Base-by-base conservation (phyloP, 2,329 filamentous ascomycete genomes). In the Stagonosporopsis tanaceti region DNA sequence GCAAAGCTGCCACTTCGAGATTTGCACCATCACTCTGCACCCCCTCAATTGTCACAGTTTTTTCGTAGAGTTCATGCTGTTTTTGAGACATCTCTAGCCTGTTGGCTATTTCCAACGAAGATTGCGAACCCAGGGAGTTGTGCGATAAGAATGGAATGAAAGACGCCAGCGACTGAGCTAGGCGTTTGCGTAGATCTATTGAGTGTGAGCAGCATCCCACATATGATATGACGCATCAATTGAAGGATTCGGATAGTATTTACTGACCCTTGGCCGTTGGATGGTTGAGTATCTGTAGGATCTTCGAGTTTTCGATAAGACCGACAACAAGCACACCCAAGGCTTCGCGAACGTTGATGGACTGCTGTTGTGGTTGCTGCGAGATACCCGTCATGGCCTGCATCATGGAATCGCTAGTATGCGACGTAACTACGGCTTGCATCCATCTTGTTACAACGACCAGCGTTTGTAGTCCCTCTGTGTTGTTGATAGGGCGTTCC, bases 271-370 rank as follows among this genome's bases (percentile, higher is more conserved):
- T 86, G 3, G 83, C 82, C 47, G 79, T 76, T 0, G 82, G 79
- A 64, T 80, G 82, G 54, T 80, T 79, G 45, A 91, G 72, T 3
- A 84, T 81, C 41, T 78, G 76, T 4, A 88, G 71, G 11, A 90
- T 81, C 4, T 79, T 77, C 3, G 77, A 75, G 62, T 87, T 89
- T 61, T 91, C 87, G 52, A 85, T 82, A 11, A 89, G 78, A 0
- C 84, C 82, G 46, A 89, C 76, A 6, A 90, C 75, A 17, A 91
- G 78, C 69, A 88, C 83, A 2, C 88, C 85, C 59, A 91, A 84
- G 0, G 86, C 88, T 42, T 87, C 85, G 20, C 86, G 82, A 1
- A 87, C 80, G 41, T 83, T 85, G 78, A 87, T 84, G 47, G 89
- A 87, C 30, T 87, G 81, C 72, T 35, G 81, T 75, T 50, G 83